Evolutionary conservation across 257 asterid genomes (phyloP).

Genomic region (Petunia axillaris): DNA sequence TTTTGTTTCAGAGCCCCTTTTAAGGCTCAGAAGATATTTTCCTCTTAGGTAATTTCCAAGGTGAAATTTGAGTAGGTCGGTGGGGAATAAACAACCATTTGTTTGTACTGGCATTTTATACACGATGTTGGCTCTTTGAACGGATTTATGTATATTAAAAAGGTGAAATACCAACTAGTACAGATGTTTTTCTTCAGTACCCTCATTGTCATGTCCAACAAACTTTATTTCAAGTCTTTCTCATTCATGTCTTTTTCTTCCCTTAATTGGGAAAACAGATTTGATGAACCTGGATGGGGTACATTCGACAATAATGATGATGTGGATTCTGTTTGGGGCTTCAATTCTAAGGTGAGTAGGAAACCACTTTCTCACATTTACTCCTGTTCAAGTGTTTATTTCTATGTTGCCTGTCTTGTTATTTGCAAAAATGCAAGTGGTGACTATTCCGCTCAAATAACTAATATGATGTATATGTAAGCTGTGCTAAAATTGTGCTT

Average conservation of each 20-base stretch:
- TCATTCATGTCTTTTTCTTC: slow-evolving; percentile 29
- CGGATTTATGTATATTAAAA: not conserved
- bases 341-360: slow-evolving; percentile 73
- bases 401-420: slow-evolving; percentile 21
- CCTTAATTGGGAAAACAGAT: slow-evolving; percentile 49
- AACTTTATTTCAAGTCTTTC: not conserved
- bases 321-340: slow-evolving; percentile 98
- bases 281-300: slow-evolving; percentile 90
- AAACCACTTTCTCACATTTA: slow-evolving; percentile 18
- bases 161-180: not conserved
- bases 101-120: slow-evolving; percentile 12
- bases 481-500: not conserved
- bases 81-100: slow-evolving; percentile 25
- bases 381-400: slow-evolving; percentile 24
- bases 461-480: slow-evolving; percentile 7
- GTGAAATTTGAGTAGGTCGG: not conserved
- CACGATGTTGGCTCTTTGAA: not conserved
- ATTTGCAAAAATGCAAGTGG: slow-evolving; percentile 22
- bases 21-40: not conserved
- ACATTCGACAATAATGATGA: slow-evolving; percentile 86
- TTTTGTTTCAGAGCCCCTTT: not conserved
- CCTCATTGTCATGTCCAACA: not conserved
- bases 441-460: not conserved
- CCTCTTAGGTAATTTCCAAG: not conserved
- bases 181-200: slow-evolving; percentile 5